Conservation (phyloP, 768 basidiomycete species). For the Boletus vinaceobasis region DNA sequence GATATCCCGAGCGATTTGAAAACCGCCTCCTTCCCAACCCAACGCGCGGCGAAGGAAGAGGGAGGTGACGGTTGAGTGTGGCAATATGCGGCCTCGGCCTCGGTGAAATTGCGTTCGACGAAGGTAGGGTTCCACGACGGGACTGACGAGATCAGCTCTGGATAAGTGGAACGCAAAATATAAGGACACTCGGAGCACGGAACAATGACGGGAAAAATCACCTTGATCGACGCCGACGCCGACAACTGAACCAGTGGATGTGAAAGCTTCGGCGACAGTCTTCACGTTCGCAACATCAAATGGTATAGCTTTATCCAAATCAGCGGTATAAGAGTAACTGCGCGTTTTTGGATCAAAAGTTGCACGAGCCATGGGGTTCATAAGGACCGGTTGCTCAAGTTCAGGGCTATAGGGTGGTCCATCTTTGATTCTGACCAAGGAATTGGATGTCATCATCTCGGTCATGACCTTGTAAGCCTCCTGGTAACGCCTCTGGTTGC, state of each 20-base stretch:
- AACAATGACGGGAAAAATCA: constrained; percentile 29
- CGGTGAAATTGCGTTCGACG: constrained; percentile 89
- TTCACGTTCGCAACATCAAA: constrained; percentile 66
- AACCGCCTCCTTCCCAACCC: constrained; percentile 96
- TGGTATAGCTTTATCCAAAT: constrained; percentile 50
- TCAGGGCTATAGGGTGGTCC: constrained; percentile 84
- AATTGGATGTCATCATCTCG: constrained; percentile 92
- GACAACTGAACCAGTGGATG: constrained; percentile 42
- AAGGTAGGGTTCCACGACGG: constrained; percentile 88
- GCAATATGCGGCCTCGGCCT: constrained; percentile 85
- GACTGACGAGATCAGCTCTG: constrained; percentile 89
- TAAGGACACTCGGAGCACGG: constrained; percentile 1
- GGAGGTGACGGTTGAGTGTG: constrained; percentile 76
- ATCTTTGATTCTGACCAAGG: constrained; percentile 93
- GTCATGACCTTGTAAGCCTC: constrained; percentile 89
- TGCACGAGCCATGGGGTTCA: constrained; percentile 92
- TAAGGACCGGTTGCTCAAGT: constrained; percentile 78
- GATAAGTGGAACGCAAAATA: background rate
- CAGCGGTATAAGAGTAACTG: constrained; percentile 74
- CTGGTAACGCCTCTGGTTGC: constrained; percentile 62
- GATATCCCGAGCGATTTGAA: constrained; percentile 93
- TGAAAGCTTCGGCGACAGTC: constrained; percentile 47
- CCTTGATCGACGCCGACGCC: constrained; percentile 93
- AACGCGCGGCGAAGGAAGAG: constrained; percentile 93
- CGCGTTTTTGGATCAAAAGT: constrained; percentile 78